phyloP scores from a whole-genome alignment of 2,329 filamentous ascomycete genomes.

The Teratosphaeria epicoccoides region DNA sequence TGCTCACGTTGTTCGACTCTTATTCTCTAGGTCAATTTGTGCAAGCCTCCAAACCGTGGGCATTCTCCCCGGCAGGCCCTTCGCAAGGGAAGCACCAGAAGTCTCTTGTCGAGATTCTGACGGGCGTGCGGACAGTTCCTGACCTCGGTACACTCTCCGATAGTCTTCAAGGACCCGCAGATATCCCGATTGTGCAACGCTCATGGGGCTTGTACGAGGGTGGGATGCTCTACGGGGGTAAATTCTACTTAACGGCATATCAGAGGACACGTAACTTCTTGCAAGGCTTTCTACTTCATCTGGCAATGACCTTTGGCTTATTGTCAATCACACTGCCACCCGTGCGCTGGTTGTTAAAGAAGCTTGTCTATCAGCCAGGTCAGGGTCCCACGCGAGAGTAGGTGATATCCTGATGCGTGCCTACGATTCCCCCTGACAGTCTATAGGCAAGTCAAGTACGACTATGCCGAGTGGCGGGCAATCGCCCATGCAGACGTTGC shows the following conservation, averaged over 20 bases:
- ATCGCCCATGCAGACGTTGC: slow-evolving; percentile 50
- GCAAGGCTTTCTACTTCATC: slow-evolving; percentile 39
- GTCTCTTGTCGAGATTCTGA: slow-evolving; percentile 30
- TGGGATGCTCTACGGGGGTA: slow-evolving; percentile 46
- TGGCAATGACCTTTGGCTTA: slow-evolving; percentile 36
- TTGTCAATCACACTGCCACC: slow-evolving; percentile 42
- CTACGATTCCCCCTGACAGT: neutral
- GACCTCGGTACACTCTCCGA: slow-evolving; percentile 50
- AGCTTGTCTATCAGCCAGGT: slow-evolving; percentile 41
- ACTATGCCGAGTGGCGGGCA: slow-evolving; percentile 53
- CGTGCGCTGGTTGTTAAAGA: slow-evolving; percentile 41
- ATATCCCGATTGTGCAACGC: slow-evolving; percentile 49
- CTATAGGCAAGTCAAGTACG: slow-evolving; percentile 43
- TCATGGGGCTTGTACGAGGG: slow-evolving; percentile 45
- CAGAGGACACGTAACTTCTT: slow-evolving; percentile 41
- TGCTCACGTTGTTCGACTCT: slow-evolving; percentile 46
- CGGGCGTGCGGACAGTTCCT: slow-evolving; percentile 42
- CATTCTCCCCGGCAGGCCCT: slow-evolving; percentile 37
- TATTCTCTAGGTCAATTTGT: slow-evolving; percentile 38
- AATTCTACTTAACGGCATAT: slow-evolving; percentile 49
- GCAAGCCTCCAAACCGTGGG: slow-evolving; percentile 41
- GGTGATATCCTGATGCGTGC: slow-evolving; percentile 5
- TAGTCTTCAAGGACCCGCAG: slow-evolving; percentile 41
- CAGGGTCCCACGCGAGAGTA: slow-evolving; percentile 38
- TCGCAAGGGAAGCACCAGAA: slow-evolving; percentile 20